phyloP scores from a whole-genome alignment of 2,329 filamentous ascomycete genomes.

The Ceratocystis lukuohia region DNA sequence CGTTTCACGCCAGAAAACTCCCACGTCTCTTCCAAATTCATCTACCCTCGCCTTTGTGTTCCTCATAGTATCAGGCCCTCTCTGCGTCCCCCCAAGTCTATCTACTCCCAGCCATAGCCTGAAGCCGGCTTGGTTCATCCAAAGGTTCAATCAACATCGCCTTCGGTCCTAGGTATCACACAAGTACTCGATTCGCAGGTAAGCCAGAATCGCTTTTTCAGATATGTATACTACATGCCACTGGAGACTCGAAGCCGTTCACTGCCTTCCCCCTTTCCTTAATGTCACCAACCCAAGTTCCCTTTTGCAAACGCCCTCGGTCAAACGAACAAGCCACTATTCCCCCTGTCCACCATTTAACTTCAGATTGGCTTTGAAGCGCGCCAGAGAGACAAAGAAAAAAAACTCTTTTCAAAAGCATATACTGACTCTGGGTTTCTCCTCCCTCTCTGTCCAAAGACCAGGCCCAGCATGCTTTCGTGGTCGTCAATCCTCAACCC shows the following conservation, averaged over 20 bases:
- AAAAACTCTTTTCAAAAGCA: neutral
- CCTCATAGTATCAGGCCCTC: neutral
- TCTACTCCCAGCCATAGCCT: neutral
- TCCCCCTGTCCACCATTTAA: neutral
- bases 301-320: neutral
- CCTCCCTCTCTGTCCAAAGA: neutral
- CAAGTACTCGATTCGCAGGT: neutral
- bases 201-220: neutral
- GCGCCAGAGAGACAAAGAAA: neutral
- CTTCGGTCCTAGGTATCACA: neutral
- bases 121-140: neutral
- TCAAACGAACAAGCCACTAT: neutral
- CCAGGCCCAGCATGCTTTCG: conserved; percentile 40
- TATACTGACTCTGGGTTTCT: neutral
- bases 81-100: neutral
- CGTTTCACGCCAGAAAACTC: neutral
- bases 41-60: neutral
- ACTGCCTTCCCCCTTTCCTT: neutral
- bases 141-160: neutral
- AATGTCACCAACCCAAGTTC: neutral
- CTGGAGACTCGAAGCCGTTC: neutral
- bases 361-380: neutral
- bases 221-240: neutral
- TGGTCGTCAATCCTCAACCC: conserved; percentile 56
- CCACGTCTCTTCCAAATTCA: neutral